phyloP scores from a whole-genome alignment of 1,284 basidiomycete genomes.

The Sphaerobolus stellatus region DNA sequence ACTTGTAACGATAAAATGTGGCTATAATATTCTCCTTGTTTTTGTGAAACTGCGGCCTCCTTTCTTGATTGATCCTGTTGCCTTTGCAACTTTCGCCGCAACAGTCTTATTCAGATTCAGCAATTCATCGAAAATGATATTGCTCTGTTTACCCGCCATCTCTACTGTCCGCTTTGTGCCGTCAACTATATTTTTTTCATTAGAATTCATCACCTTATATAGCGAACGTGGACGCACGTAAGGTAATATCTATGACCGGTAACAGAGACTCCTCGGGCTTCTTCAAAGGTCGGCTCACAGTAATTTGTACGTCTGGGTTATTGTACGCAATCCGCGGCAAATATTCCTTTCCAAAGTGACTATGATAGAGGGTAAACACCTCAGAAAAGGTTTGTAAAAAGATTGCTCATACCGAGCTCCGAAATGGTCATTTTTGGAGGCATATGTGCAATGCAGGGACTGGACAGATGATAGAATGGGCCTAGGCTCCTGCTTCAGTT shows the following conservation, averaged over 20 bases:
- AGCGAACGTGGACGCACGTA: conserved; percentile 46
- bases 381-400: not conserved
- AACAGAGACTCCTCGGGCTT: conserved; percentile 52
- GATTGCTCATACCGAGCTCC: conserved; percentile 55
- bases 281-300: conserved; percentile 52
- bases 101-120: conserved; percentile 45
- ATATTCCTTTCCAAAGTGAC: conserved; percentile 74
- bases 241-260: conserved; percentile 57
- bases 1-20: not conserved
- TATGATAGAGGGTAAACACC: conserved; percentile 24
- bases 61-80: not conserved
- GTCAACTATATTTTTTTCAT: conserved; percentile 41
- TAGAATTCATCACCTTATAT: not conserved
- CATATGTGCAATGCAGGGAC: conserved; percentile 55
- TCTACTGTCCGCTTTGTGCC: conserved; percentile 50
- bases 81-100: not conserved
- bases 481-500: conserved; percentile 53
- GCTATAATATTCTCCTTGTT: not conserved
- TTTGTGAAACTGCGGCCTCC: not conserved
- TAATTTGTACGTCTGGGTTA: conserved; percentile 61
- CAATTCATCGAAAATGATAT: conserved; percentile 61
- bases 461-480: conserved; percentile 54
- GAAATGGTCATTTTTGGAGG: conserved; percentile 67
- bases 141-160: conserved; percentile 66
- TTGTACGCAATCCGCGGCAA: conserved; percentile 71